phyloP scores from a whole-genome alignment of 495 filamentous ascomycete genomes.

The Xylaria castorea region DNA sequence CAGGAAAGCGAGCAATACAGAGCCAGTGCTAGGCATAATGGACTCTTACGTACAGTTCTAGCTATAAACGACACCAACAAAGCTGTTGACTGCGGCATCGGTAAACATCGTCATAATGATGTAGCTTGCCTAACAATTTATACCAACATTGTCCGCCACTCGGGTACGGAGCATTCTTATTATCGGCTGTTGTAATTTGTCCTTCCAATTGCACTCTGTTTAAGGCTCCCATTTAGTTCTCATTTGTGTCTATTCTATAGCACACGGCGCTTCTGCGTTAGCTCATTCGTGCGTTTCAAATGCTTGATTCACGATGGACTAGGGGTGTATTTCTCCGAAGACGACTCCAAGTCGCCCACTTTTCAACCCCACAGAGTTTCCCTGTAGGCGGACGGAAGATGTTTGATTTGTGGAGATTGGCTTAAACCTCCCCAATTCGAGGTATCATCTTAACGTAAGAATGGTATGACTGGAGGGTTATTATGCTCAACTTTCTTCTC shows the following conservation, averaged over 20 bases:
- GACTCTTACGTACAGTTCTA: background rate
- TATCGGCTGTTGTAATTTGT: background rate
- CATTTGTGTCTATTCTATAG: background rate
- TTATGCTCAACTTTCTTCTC: background rate
- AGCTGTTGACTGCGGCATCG: background rate
- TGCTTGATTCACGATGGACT: background rate
- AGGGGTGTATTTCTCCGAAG: conserved; percentile 6
- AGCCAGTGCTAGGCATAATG: background rate
- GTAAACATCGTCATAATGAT: background rate
- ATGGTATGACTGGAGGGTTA: background rate
- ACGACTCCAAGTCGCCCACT: background rate
- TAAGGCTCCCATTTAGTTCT: background rate
- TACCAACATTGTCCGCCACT: background rate
- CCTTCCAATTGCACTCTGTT: background rate
- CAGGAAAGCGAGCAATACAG: background rate
- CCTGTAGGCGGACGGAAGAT: background rate
- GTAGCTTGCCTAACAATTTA: background rate
- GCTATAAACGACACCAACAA: background rate
- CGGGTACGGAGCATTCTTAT: background rate
- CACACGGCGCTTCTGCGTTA: background rate
- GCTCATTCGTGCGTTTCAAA: conserved; percentile 13
- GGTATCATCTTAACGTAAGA: background rate
- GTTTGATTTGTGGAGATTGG: conserved; percentile 6
- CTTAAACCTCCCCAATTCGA: background rate
- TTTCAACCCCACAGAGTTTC: background rate